These are phyloP conservation scores for Ascochyta fabae DNA, from an alignment of 2,329 filamentous ascomycete genomes.

Conservation along the genomic window DNA sequence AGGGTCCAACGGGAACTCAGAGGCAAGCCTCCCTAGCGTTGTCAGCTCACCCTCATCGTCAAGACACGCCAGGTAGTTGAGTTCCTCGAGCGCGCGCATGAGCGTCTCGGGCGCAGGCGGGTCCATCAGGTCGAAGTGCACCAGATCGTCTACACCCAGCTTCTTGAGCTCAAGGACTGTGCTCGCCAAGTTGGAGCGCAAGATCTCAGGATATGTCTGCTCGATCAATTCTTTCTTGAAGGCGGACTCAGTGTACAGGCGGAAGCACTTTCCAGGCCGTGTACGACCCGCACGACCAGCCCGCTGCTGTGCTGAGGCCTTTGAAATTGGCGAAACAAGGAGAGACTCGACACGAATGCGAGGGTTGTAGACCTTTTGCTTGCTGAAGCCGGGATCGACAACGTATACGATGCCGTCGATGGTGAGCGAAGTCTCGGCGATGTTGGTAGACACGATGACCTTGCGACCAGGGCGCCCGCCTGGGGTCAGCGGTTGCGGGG, in stretches of 20 bases:
- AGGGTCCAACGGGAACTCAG: slow-evolving; percentile 94
- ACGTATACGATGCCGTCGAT: slow-evolving; percentile 99
- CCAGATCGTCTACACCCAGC: slow-evolving; percentile 90
- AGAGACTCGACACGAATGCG: slow-evolving; percentile 95
- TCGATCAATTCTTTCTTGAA: slow-evolving; percentile 99
- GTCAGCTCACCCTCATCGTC: slow-evolving; percentile 97
- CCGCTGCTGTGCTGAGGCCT: slow-evolving; percentile 94
- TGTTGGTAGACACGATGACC: slow-evolving; percentile 93
- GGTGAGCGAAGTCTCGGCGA: slow-evolving; percentile 95
- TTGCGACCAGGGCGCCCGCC: slow-evolving; percentile 91
- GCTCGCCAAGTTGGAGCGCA: slow-evolving; percentile 91
- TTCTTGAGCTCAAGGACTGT: slow-evolving; percentile 98
- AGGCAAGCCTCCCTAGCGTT: slow-evolving; percentile 81
- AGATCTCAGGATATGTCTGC: slow-evolving; percentile 94
- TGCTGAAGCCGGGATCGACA: slow-evolving; percentile 98
- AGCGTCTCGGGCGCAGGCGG: slow-evolving; percentile 96
- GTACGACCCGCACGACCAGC: slow-evolving; percentile 99
- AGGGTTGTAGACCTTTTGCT: slow-evolving; percentile 99
- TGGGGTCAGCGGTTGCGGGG: slow-evolving; percentile 73
- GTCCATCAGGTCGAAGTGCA: slow-evolving; percentile 99
- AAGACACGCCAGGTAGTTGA: slow-evolving; percentile 95
- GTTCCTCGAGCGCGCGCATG: slow-evolving; percentile 95
- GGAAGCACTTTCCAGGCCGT: slow-evolving; percentile 96
- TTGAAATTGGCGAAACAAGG: slow-evolving; percentile 96
- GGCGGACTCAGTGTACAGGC: slow-evolving; percentile 90